These are phyloP conservation scores for Hanseniaspora gamundiae DNA, from an alignment of 1,139 yeast species.

Conservation along the genomic window DNA sequence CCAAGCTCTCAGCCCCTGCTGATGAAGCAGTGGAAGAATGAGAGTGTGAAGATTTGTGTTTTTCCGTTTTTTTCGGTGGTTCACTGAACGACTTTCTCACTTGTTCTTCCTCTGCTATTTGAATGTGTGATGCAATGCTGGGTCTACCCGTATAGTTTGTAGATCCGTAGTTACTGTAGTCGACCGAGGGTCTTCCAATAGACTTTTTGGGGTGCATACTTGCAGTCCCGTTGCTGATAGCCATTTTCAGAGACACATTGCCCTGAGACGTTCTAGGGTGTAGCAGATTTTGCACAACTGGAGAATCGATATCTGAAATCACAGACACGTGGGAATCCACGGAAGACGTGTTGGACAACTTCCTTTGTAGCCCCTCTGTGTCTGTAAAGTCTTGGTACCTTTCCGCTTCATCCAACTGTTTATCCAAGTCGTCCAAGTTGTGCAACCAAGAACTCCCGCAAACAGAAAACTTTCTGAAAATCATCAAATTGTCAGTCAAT, in stretches of 20 bases:
- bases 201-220: slow-evolving; percentile 9
- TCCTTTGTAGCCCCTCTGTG: neutral
- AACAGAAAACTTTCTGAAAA: slow-evolving; percentile 71
- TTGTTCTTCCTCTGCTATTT: slow-evolving; percentile 12
- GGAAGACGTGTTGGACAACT: neutral
- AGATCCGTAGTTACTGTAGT: slow-evolving; percentile 28
- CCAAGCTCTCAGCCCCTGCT: slow-evolving; percentile 13
- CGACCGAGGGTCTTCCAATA: slow-evolving; percentile 24
- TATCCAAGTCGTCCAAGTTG: slow-evolving; percentile 39
- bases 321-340: neutral
- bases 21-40: slow-evolving; percentile 18
- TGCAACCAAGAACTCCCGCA: slow-evolving; percentile 89
- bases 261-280: neutral
- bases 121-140: slow-evolving; percentile 33
- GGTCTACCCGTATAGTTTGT: slow-evolving; percentile 38
- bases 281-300: slow-evolving; percentile 3
- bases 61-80: slow-evolving; percentile 18
- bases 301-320: slow-evolving; percentile 1
- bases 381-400: neutral
- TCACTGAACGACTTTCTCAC: slow-evolving; percentile 13
- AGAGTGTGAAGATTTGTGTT: neutral
- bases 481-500: slow-evolving; percentile 80
- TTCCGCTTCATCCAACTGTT: slow-evolving; percentile 3
- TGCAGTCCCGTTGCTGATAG: neutral
- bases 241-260: neutral